A percentile compares a stretch with the other conserved stretches of the same genome.
phyloP scores from a whole-genome alignment of 2,329 filamentous ascomycete genomes.

The Calonectria montana region DNA sequence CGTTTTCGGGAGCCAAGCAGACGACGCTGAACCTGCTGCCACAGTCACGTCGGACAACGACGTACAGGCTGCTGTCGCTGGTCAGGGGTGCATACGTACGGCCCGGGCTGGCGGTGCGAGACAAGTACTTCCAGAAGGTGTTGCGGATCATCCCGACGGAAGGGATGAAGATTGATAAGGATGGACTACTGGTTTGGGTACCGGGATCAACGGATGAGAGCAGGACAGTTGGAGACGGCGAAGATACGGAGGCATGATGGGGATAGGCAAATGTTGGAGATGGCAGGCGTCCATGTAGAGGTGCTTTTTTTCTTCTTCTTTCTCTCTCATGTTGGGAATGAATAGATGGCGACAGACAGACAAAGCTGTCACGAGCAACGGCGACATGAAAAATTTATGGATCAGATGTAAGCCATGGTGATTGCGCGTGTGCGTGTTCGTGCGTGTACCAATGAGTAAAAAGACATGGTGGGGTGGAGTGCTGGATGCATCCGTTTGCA shows the following conservation, averaged over 20 bases:
- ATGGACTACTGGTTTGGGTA: conserved; percentile 73
- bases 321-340: neutral
- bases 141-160: conserved; percentile 84
- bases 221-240: conserved; percentile 24
- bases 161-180: conserved; percentile 74
- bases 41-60: conserved; percentile 78
- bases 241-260: conserved; percentile 29
- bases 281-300: neutral
- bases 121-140: conserved; percentile 94
- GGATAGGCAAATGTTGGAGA: neutral
- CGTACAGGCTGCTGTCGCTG: conserved; percentile 80
- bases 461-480: neutral
- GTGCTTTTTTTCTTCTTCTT: neutral
- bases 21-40: conserved; percentile 85
- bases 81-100: conserved; percentile 74
- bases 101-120: conserved; percentile 81
- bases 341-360: conserved; percentile 10
- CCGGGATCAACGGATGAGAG: conserved; percentile 47
- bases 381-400: conserved; percentile 2
- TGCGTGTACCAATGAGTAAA: conserved; percentile 1
- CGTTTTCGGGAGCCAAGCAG: conserved; percentile 89
- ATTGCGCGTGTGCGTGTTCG: neutral
- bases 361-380: conserved; percentile 10
- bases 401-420: neutral
- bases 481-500: neutral